Percentiles rank a stretch among this genome's conserved stretches.
Evolutionary conservation across 108 stramenopile species (phyloP).

Genomic region (Cyclotella sp.): DNA sequence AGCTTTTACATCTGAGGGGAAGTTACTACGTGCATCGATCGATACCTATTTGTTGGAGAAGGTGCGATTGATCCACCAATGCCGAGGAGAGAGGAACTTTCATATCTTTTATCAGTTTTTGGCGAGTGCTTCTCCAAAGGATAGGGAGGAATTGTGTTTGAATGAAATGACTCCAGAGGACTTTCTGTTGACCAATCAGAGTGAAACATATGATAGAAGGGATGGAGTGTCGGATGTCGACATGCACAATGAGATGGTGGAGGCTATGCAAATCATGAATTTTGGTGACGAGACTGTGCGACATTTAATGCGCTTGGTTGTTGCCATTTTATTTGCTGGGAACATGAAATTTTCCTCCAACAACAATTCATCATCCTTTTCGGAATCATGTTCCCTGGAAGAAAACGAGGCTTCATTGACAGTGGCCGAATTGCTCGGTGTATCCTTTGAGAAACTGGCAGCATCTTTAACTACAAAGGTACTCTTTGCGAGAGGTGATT

Average conservation of each 20-base stretch:
- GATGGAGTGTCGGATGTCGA: slow-evolving; percentile 60
- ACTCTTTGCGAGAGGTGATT: slow-evolving; percentile 60
- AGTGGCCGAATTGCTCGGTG: slow-evolving; percentile 75
- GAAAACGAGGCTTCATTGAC: slow-evolving; percentile 54
- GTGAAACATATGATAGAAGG: slow-evolving; percentile 58
- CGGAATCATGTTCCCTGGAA: slow-evolving; percentile 53
- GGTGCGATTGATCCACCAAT: slow-evolving; percentile 86
- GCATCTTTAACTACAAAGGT: slow-evolving; percentile 69
- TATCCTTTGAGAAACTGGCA: slow-evolving; percentile 56
- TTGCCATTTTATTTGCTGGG: slow-evolving; percentile 68
- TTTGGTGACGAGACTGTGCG: slow-evolving; percentile 52
- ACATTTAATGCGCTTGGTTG: slow-evolving; percentile 59
- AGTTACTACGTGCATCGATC: slow-evolving; percentile 72
- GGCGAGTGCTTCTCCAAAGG: slow-evolving; percentile 50
- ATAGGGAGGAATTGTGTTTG: slow-evolving; percentile 42
- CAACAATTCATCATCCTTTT: slow-evolving; percentile 9
- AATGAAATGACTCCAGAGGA: slow-evolving; percentile 27
- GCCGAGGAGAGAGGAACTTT: slow-evolving; percentile 89
- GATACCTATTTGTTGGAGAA: slow-evolving; percentile 95
- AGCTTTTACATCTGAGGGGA: slow-evolving; percentile 61
- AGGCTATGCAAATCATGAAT: slow-evolving; percentile 62
- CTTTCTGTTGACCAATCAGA: slow-evolving; percentile 52
- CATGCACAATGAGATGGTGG: slow-evolving; percentile 68
- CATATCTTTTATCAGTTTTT: slow-evolving; percentile 94
- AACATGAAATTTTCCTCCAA: slow-evolving; percentile 63